These are phyloP conservation scores for Pascua guehoae DNA, from an alignment of 1,284 basidiomycete species.

Conservation along the genomic window DNA sequence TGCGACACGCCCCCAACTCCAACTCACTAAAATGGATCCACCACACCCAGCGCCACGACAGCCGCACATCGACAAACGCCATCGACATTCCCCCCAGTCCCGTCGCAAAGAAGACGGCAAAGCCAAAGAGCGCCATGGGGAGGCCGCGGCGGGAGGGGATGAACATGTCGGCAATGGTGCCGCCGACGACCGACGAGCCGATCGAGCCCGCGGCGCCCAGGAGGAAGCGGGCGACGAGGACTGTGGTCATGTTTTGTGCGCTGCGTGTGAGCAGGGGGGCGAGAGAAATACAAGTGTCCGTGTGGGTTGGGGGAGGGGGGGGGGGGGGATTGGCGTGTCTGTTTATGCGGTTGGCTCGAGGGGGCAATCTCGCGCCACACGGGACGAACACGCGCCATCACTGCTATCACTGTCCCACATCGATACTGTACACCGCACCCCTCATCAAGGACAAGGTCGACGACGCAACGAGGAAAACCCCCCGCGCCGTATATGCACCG, in stretches of 20 bases:
- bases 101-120: slow-evolving; percentile 59
- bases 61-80: slow-evolving; percentile 60
- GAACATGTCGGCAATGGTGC: slow-evolving; percentile 68
- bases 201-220: slow-evolving; percentile 62
- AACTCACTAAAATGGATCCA: slow-evolving; percentile 62
- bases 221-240: slow-evolving; percentile 62
- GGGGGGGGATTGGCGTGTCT: no score
- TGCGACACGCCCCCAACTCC: no score
- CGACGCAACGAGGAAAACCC: no score
- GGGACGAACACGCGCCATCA: no score
- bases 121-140: slow-evolving; percentile 65
- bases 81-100: slow-evolving; percentile 64
- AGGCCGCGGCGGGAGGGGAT: slow-evolving; percentile 47
- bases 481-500: no score
- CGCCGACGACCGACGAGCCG: slow-evolving; percentile 70
- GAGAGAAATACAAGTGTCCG: no score
- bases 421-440: no score
- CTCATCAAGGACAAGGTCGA: no score
- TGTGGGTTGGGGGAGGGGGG: no score
- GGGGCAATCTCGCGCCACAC: no score
- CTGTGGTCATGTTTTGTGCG: slow-evolving; percentile 61
- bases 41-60: slow-evolving; percentile 76
- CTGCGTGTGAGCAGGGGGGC: slow-evolving; percentile 5
- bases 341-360: no score
- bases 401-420: no score